Base-by-base conservation (phyloP, 2,329 filamentous ascomycete species). In the Emmonsiellopsis sp. region DNA sequence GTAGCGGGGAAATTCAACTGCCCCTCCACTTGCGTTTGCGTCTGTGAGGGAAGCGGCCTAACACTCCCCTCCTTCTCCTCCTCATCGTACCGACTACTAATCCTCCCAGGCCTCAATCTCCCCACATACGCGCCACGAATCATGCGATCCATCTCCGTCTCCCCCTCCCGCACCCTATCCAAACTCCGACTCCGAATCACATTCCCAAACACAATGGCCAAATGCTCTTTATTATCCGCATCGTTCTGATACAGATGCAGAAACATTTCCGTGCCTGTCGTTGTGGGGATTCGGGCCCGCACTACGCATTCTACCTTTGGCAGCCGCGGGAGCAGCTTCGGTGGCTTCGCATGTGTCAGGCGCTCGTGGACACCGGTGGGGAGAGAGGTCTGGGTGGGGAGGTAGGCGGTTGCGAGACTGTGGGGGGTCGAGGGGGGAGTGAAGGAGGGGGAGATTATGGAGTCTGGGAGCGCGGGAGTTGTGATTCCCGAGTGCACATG, bases 191-290 rank as follows among this genome's bases (percentile, higher is more conserved):
- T 81, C 47, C 93, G 81, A 60, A 97, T 96, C 47, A 84, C 78
- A 55, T 85, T 84, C 2, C 93, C 93, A 70, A 98, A 98, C 0
- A 98, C 93, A 65, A 98, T 97, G 15, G 93, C 93, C 50, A 98
- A 74, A 68, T 98, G 93, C 67, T 98, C 93, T 71, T 98, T 98
- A 59, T 85, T 88, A 70, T 98, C 93, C 6, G 89, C 83, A 62
- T 87, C 87, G 71, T 98, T 98, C 58, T 85, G 85, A 73, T 98
- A 98, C 0, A 97, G 77, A 66, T 98, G 92, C 50, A 98, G 73
- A 71, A 94, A 98, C 90, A 98, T 97, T 70, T 98, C 91, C 9
- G 90, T 87, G 3, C 92, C 92, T 0, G 81, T 83, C 2, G 89
- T 92, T 0, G 92, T 97, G 0, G 93, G 93, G 62, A 98, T 98